A percentile compares a stretch with the other conserved stretches of the same genome.
These are phyloP conservation scores for Ministeria vibrans DNA, from an alignment of 78 protist genomes.

Conservation along the genomic window DNA sequence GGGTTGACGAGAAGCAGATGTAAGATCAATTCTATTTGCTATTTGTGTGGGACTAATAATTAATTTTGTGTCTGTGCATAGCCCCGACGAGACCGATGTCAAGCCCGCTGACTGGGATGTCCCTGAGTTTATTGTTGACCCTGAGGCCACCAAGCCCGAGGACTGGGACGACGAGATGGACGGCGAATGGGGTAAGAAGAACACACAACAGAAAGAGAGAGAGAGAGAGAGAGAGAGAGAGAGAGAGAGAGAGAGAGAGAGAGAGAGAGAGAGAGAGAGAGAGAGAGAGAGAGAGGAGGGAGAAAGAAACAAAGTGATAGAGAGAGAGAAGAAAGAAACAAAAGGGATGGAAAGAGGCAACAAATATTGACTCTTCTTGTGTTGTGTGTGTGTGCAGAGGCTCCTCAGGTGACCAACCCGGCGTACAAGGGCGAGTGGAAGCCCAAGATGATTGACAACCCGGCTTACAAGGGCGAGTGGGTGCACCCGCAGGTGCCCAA, in stretches of 20 bases:
- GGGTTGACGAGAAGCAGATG: conserved; percentile 69
- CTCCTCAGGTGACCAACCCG: conserved; percentile 93
- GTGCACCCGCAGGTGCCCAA: conserved; percentile 76
- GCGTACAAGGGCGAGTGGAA: conserved; percentile 81
- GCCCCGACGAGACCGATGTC: conserved; percentile 54
- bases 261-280: not conserved
- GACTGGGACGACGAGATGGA: conserved; percentile 98
- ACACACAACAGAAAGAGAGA: not conserved
- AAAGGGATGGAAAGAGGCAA: not conserved
- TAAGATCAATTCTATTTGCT: no score
- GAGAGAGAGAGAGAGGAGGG: not conserved
- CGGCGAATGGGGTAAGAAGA: conserved; percentile 99
- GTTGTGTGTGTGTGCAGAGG: no score
- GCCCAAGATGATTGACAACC: conserved; percentile 86
- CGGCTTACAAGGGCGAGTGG: conserved; percentile 92
- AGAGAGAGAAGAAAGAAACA: not conserved
- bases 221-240: not conserved
- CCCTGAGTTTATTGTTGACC: conserved; percentile 82
- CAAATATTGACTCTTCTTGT: not conserved
- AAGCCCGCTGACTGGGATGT: conserved; percentile 88
- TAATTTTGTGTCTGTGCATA: no score
- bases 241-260: not conserved
- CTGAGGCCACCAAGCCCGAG: conserved; percentile 90
- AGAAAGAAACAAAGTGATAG: not conserved
- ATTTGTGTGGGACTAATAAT: no score